Evolutionary conservation across 495 filamentous ascomycete genomes (phyloP).

Genomic region (Penicillium arizonense): DNA sequence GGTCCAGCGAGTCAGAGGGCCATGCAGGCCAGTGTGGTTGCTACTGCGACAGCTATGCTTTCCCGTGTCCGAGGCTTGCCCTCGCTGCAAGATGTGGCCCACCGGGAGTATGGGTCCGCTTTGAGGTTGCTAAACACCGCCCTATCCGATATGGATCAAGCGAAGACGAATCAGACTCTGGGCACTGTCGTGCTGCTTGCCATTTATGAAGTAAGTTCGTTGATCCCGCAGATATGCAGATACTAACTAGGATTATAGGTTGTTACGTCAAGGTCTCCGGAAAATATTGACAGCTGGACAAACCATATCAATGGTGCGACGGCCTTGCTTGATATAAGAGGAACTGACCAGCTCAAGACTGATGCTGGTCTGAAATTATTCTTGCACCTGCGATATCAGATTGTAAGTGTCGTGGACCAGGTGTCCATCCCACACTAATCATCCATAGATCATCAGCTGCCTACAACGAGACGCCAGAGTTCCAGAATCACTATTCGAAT

Average conservation of each 20-base stretch:
- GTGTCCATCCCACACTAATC: not conserved
- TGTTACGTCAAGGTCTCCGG: constrained; percentile 45
- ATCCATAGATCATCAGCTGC: constrained; percentile 37
- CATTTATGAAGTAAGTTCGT: constrained; percentile 43
- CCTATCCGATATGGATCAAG: constrained; percentile 50
- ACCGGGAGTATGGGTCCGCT: constrained; percentile 47
- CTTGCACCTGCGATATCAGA: constrained; percentile 51
- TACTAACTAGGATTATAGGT: constrained; percentile 30
- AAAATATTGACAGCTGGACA: constrained; percentile 52
- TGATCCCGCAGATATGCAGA: not conserved
- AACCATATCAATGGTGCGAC: constrained; percentile 60
- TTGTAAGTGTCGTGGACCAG: constrained; percentile 25
- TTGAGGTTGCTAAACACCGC: constrained; percentile 52
- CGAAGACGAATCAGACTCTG: constrained; percentile 60
- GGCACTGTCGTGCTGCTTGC: constrained; percentile 59
- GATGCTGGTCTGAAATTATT: constrained; percentile 57
- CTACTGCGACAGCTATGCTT: constrained; percentile 52
- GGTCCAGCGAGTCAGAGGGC: constrained; percentile 28
- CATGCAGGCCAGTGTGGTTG: constrained; percentile 43
- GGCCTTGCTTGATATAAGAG: constrained; percentile 56
- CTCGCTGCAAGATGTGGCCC: constrained; percentile 36
- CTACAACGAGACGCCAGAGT: constrained; percentile 36
- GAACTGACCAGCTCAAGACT: constrained; percentile 53
- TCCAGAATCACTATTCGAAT: constrained; percentile 34
- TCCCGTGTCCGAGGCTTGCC: constrained; percentile 37